Evolutionary conservation across 495 filamentous ascomycete genomes (phyloP).

Genomic region (Oidiodendron maius): DNA sequence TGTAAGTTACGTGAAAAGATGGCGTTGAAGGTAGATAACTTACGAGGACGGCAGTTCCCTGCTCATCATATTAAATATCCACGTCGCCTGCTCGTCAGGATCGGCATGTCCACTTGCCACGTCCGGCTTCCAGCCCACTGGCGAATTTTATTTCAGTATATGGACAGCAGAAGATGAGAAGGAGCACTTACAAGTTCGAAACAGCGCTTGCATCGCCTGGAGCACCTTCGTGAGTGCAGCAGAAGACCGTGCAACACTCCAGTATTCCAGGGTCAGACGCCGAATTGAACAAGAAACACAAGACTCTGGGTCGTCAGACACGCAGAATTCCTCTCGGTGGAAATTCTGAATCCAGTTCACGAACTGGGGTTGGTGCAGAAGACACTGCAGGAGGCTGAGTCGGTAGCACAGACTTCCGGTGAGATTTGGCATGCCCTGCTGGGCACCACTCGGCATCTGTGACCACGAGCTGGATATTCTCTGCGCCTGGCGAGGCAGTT

Average conservation of each 20-base stretch:
- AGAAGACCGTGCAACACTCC: background rate
- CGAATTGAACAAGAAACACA: background rate
- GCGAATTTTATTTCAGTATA: no score
- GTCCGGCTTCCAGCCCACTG: conserved; percentile 11
- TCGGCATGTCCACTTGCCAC: conserved; percentile 15
- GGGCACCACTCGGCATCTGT: conserved; percentile 8
- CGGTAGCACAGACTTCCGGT: conserved; percentile 34
- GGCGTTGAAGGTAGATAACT: background rate
- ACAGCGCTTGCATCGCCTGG: background rate
- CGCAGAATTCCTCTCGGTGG: conserved; percentile 12
- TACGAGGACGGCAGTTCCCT: conserved; percentile 12
- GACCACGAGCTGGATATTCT: conserved; percentile 1
- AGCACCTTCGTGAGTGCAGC: background rate
- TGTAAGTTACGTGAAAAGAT: background rate
- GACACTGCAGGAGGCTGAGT: conserved; percentile 32
- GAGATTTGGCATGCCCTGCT: conserved; percentile 18
- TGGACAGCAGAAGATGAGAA: background rate
- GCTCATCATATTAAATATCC: conserved; percentile 10
- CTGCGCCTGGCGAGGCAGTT: conserved; percentile 1
- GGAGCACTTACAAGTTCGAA: background rate
- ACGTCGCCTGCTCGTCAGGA: conserved; percentile 17
- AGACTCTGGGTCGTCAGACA: background rate
- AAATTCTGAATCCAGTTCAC: conserved; percentile 29
- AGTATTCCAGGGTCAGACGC: conserved; percentile 1
- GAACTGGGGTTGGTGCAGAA: conserved; percentile 36